Evolutionary conservation across 208 protist genomes (phyloP).

Genomic region (Wallacemonas sp.): DNA sequence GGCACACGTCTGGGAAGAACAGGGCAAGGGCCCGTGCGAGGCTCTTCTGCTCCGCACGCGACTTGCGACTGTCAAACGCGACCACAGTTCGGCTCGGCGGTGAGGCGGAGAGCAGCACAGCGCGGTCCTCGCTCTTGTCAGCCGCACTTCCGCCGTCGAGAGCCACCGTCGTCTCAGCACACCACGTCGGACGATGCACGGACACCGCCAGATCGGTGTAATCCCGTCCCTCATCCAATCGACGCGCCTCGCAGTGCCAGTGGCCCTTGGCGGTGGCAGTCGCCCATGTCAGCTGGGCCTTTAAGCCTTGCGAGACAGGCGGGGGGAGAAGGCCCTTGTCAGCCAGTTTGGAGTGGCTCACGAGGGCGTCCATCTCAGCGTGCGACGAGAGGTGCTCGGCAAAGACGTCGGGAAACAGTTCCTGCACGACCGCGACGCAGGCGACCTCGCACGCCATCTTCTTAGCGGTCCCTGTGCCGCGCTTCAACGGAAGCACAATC

Average conservation of each 20-base stretch:
- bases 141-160: too few species aligned
- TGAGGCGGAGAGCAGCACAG: neutral
- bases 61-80: conserved; percentile 62
- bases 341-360: conserved; percentile 32
- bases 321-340: conserved; percentile 29
- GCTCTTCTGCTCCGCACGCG: conserved; percentile 50
- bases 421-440: conserved; percentile 46
- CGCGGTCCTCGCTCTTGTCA: neutral
- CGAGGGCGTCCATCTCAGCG: conserved; percentile 43
- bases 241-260: conserved; percentile 28
- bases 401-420: conserved; percentile 59
- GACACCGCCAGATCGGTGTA: conserved; percentile 47
- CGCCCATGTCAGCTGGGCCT: conserved; percentile 54
- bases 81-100: too few species aligned
- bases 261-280: conserved; percentile 16
- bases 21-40: conserved; percentile 28
- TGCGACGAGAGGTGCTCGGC: conserved; percentile 66
- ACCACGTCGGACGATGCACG: neutral
- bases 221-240: conserved; percentile 29
- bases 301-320: conserved; percentile 39
- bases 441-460: conserved; percentile 35
- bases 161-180: conserved; percentile 27
- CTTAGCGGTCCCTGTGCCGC: conserved; percentile 34
- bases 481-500: conserved; percentile 22
- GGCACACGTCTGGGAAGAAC: conserved; percentile 43